Percentiles rank a stretch among this genome's conserved stretches.
These are phyloP conservation scores for Bipolaris gigantea DNA, from an alignment of 2,329 filamentous ascomycete genomes.

Conservation along the genomic window DNA sequence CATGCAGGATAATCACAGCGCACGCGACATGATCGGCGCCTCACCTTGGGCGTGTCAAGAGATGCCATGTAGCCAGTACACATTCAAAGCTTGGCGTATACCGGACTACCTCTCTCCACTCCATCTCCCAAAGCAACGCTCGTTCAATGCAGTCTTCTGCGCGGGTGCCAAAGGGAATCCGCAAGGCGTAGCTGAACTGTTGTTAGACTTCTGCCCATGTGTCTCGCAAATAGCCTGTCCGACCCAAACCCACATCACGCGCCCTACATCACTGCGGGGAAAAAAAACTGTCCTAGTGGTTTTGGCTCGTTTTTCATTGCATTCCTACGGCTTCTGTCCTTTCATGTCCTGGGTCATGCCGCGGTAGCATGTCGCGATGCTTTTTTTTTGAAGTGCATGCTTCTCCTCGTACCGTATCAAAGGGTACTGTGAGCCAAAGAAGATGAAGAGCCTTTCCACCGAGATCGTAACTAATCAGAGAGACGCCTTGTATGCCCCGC, in stretches of 20 bases:
- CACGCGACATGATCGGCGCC: neutral
- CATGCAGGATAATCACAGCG: neutral
- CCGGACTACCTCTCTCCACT: neutral
- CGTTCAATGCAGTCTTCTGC: slow-evolving; percentile 6
- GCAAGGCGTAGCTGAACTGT: too few species aligned
- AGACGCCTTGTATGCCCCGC: slow-evolving; percentile 45
- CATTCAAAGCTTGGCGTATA: slow-evolving; percentile 16
- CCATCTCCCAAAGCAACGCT: neutral
- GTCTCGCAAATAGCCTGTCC: neutral
- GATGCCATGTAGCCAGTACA: slow-evolving; percentile 1
- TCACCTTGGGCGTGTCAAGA: slow-evolving; percentile 5
- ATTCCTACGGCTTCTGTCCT: slow-evolving; percentile 27
- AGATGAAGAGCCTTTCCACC: slow-evolving; percentile 41
- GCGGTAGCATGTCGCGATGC: slow-evolving; percentile 29
- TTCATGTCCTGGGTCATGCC: slow-evolving; percentile 23
- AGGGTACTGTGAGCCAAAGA: slow-evolving; percentile 27
- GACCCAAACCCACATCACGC: slow-evolving; percentile 1
- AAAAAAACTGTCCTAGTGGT: slow-evolving; percentile 1
- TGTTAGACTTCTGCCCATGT: neutral
- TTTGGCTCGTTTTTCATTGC: slow-evolving; percentile 35
- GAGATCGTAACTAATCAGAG: slow-evolving; percentile 44
- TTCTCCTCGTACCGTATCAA: slow-evolving; percentile 24
- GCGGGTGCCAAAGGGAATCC: neutral
- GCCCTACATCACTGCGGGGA: neutral
- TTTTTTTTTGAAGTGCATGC: slow-evolving; percentile 37